Evolutionary conservation across 176 grass and related monocot genomes (phyloP), one percentile per base, ranked within the genome.

Genomic region (Musa troglodytarum): DNA sequence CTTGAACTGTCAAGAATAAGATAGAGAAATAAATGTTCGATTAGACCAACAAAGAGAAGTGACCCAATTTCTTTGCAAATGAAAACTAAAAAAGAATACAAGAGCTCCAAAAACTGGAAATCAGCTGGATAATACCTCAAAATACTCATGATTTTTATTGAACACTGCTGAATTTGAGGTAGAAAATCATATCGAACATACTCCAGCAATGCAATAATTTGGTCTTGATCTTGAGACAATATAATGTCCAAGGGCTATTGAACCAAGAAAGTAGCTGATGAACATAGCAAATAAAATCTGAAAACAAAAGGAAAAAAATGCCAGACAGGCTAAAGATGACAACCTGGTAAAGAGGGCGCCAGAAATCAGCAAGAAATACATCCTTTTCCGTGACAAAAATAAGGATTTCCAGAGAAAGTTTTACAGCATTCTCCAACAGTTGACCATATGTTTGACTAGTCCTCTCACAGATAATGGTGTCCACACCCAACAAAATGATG

Each of bases 131-230:
- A 72, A 29, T 93, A 98, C 94, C 94, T 98, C 52, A 98, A 57
- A 76, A 87, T 78, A 22, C 86, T 85, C 88, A 93, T 98, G 68
- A 98, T 87, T 77, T 93, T 91, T 77, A 98, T 88, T 71, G 94
- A 93, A 76, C 88, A 91, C 57, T 87, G 85, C 65, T 98, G 94
- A 88, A 98, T 89, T 61, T 92, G 83, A 79, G 88, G 88, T 79
- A 82, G 86, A 80, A 91, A 86, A 77, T 98, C 94, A 74, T 98
- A 98, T 86, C 90, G 85, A 34, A 93, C 88, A 91, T 91, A 98
- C 88, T 98, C 94, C 58, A 98, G 83, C 75, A 98, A 83, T 59
- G 90, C 68, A 65, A 93, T 61, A 68, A 90, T 89, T 24, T 93
- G 90, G 79, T 73, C 87, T 76, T 88, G 82, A 83, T 89, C 89